Base-by-base conservation (phyloP, 441 rosid genomes). In the Populus tomentosa region DNA sequence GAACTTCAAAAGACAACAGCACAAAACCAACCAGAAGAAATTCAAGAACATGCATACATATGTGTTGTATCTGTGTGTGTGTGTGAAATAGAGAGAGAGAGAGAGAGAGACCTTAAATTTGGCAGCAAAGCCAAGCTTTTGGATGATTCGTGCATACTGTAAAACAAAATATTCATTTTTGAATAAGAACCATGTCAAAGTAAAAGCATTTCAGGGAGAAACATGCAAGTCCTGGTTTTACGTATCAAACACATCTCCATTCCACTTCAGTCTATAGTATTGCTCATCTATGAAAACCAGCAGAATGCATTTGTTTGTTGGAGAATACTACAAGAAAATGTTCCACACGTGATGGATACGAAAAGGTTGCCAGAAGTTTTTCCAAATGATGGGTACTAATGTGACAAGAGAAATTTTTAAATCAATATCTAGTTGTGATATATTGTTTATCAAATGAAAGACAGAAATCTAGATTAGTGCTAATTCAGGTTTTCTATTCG, bases 91-190 rank as follows among this genome's bases (percentile, higher is more conserved):
- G 18, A 23, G 61, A 16, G 53, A 35, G 14, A 38, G 61, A 18
- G 70, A 13, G 16, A 10, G 10, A 0, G 67, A 21, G 80, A 92
- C 97, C 95, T 92, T 92, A 75, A 92, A 90, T 81, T 88, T 92
- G 26, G 97, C 97, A 6, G 91, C 87, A 74, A 92, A 92, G 0
- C 97, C 95, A 35, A 92, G 94, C 84, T 92, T 89, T 83, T 92
- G 95, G 21, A 90, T 90, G 8, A 90, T 89, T 69, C 94, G 85
- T 62, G 97, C 95, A 84, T 92, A 92, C 97, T 92, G 87, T 32
- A 62, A 77, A 26, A 82, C 7, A 78, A 79, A 72, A 24, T 38
- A n/a, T 30, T 10, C 35, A 70, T 4, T 26, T 77, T 69, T 79
- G 78, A 64, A 69, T 18, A 18, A 53, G 33, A 35, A 76, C 9